A percentile compares a stretch with the other conserved stretches of the same genome.
phyloP scores from a whole-genome alignment of 1,139 yeast species.

The Scheffersomyces stambukii region DNA sequence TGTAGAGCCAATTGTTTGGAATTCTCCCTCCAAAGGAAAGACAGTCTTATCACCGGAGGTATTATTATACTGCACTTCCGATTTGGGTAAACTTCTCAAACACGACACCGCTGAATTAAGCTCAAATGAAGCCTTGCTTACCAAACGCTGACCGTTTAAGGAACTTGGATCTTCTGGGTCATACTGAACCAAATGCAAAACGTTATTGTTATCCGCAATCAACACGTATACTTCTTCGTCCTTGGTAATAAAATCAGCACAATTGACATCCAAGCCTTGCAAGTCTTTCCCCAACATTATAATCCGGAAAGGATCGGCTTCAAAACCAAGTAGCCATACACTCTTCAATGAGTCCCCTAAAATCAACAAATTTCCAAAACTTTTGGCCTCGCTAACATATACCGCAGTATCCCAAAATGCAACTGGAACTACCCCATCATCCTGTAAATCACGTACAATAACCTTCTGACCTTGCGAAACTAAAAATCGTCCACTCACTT shows the following conservation, averaged over 20 bases:
- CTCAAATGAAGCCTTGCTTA: constrained; percentile 69
- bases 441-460: constrained; percentile 76
- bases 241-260: constrained; percentile 69
- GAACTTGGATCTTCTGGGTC: constrained; percentile 92
- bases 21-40: too few species aligned
- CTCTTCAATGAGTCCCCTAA: constrained; percentile 82
- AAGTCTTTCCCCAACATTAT: constrained; percentile 73
- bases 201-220: constrained; percentile 66
- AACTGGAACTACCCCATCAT: constrained; percentile 84
- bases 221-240: constrained; percentile 66
- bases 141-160: constrained; percentile 70
- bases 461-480: constrained; percentile 88
- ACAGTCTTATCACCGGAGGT: constrained; percentile 15
- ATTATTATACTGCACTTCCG: constrained; percentile 20
- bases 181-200: constrained; percentile 75
- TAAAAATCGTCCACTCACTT: constrained; percentile 78
- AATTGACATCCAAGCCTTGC: constrained; percentile 54
- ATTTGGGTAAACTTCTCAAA: constrained; percentile 51
- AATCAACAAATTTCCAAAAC: constrained; percentile 73
- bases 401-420: constrained; percentile 87
- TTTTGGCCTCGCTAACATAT: constrained; percentile 73
- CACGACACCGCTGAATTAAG: constrained; percentile 60
- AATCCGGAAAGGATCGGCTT: constrained; percentile 92
- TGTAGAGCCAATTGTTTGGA: constrained; percentile 65
- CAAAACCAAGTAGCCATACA: constrained; percentile 82